Evolutionary conservation across 2,329 filamentous ascomycete species (phyloP), one percentile per base, ranked within the genome.

Genomic region (Cytospora leucostoma): DNA sequence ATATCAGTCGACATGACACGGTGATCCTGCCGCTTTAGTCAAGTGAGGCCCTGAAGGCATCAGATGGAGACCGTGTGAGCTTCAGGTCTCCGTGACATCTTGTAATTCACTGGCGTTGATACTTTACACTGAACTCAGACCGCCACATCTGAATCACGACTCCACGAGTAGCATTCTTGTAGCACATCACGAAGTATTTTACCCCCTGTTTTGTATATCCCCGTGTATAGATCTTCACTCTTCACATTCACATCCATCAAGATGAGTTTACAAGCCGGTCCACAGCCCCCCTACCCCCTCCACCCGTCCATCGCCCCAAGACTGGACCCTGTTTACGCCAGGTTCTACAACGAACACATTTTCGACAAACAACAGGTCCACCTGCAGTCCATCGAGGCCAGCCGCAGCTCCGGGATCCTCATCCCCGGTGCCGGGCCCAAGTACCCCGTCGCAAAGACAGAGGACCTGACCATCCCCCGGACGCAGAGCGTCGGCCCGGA

Each of bases 311-410:
- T 82, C 55, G 70, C 73, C 52, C 72, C 79, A 68, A 72, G 76
- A 44, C 73, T 84, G 56, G 73, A 83, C 68, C 77, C 80, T 1
- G 79, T 83, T 62, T 84, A 84, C 68, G 78, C 77, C 55, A 75
- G 71, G 13, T 84, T 83, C 71, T 84, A 84, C 73, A 82, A 84
- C 68, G 68, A 79, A 66, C 73, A 82, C 70, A 74, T 84, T 53
- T 72, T 80, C 66, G 75, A 82, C 71, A 75, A 78, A 59, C 81
- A 81, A 66, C 82, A 83, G 68, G 82, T 84, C 3, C 83, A 86
- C 68, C 74, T 80, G 15, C 83, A 84, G 63, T 81, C 83, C 1
- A 74, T 86, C 11, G 75, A 75, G 27, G 80, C 77, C 0, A 85
- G 83, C 0, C 76, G 84, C 19, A 75, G 77, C 21, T 79, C 79